Evolutionary conservation across 2,329 filamentous ascomycete species (phyloP).

Genomic region (Akanthomyces uredinophilus): DNA sequence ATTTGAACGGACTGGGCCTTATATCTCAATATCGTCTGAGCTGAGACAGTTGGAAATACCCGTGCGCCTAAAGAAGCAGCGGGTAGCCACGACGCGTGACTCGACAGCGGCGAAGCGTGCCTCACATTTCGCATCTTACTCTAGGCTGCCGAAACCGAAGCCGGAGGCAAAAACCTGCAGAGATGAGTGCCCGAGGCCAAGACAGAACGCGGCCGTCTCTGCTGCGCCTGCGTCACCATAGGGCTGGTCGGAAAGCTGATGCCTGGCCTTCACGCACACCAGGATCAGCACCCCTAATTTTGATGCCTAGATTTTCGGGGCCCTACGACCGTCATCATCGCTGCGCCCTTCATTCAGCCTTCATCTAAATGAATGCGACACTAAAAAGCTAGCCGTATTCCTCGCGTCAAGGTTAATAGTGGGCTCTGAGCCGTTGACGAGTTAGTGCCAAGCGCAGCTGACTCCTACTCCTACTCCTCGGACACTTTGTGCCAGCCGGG

Average conservation of each 20-base stretch:
- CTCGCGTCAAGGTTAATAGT: neutral
- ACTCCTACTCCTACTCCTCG: neutral
- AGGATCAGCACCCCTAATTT: neutral
- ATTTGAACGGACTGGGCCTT: too few species aligned
- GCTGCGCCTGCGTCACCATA: neutral
- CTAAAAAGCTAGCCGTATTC: neutral
- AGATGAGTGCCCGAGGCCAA: too few species aligned
- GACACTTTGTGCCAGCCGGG: neutral
- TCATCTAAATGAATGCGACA: neutral
- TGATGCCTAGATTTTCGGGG: neutral
- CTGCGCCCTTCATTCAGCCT: neutral
- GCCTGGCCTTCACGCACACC: neutral
- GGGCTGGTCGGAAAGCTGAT: neutral
- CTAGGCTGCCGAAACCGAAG: too few species aligned
- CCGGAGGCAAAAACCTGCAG: too few species aligned
- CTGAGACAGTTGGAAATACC: neutral
- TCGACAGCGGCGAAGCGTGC: neutral
- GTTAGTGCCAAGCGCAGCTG: conserved; percentile 19
- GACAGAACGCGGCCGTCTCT: too few species aligned
- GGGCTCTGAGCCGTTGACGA: neutral
- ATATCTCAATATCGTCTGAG: too few species aligned
- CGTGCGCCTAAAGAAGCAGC: neutral
- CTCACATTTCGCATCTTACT: neutral
- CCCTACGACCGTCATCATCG: neutral
- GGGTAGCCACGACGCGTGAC: neutral